Base-by-base conservation (phyloP, 345 rosid genomes). In the Eucalyptus albens region DNA sequence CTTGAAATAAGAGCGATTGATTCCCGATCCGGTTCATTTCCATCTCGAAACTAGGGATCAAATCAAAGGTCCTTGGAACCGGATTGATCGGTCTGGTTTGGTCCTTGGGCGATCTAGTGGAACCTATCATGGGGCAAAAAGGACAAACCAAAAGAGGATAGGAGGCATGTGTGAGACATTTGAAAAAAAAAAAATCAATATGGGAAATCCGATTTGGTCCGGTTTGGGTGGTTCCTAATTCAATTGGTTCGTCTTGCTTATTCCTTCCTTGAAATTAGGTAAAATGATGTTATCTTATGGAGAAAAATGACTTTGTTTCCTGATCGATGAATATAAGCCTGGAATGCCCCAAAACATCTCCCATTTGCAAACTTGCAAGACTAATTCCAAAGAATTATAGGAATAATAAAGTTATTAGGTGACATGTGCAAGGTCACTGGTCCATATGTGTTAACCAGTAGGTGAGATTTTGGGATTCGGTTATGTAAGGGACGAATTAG, bases 1-100 rank as follows among this genome's bases (percentile, higher is more conserved):
- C 37, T n/a, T 65, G 37, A 53, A 21, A 21, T 53, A 53, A 53
- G 10, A 53, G 59, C 2, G 5, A 53, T 53, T 53, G 59, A 53
- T 53, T 53, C 59, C 0, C 10, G 26, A 53, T 53, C 2, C 0
- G 0, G 11, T 53, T 53, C 5, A 0, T 4, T 53, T 53, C 26
- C 59, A 53, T 53, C 26, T 1, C 3, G 0, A 53, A 19, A 53
- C 1, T 53, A 2, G 59, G 26, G 59, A 53, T 53, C 59, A 53
- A 53, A 53, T 53, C 0, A 4, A 4, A 53, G 24, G 59, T 53
- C 24, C 56, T 53, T 53, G 56, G 24, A 53, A 53, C 2, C 2
- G 0, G 24, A 53, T 1, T 8, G 1, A 19, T 53, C 0, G 24
- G 24, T 53, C 0, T 17, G 24, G 2, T 53, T 53, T 53, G 59